Evolutionary conservation across 2,329 filamentous ascomycete genomes (phyloP), one percentile per base, ranked within the genome.

Genomic region (Zymoseptoria ardabiliae): DNA sequence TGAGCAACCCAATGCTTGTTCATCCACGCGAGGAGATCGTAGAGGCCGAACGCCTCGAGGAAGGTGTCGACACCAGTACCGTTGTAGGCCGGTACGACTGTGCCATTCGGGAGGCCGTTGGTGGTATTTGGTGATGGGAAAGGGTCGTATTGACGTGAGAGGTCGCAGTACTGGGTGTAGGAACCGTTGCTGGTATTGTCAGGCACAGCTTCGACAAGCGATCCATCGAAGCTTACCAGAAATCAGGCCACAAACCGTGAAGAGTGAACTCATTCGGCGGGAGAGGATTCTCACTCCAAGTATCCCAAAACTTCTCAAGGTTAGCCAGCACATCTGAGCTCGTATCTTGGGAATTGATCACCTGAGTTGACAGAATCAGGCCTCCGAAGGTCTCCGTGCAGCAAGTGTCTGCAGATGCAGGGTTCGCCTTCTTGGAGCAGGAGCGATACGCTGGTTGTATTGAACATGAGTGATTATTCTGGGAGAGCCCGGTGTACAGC

Each of bases 81-180:
- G 1, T 70, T 83, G 73, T 85, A 88, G 0, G 83, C 73, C 0
- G 79, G 79, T 0, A 88, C 83, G 2, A 78, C 64, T 10, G 74
- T 77, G 59, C 76, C 83, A 56, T 77, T 77, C 1, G 79, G 72
- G 3, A 76, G 78, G 45, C 82, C 81, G 49, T 78, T 84, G 5
- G 85, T 88, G 6, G 85, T 87, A 72, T 86, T 87, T 23, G 85
- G 85, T 0, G 78, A 79, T 19, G 71, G 71, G 17, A 61, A 55
- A 0, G 84, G 85, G 67, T 88, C 85, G 64, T 85, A 88, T 71
- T 88, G 85, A 0, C 85, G 81, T 56, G 70, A 79, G 54, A 86
- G 69, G 67, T 88, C 85, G 73, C 85, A 88, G 72, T 87, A 89
- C 63, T 88, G 84, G 0, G 84, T 86, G 69, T 83, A 88, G 0